phyloP scores from a whole-genome alignment of 495 filamentous ascomycete genomes.

The Xylona heveae region DNA sequence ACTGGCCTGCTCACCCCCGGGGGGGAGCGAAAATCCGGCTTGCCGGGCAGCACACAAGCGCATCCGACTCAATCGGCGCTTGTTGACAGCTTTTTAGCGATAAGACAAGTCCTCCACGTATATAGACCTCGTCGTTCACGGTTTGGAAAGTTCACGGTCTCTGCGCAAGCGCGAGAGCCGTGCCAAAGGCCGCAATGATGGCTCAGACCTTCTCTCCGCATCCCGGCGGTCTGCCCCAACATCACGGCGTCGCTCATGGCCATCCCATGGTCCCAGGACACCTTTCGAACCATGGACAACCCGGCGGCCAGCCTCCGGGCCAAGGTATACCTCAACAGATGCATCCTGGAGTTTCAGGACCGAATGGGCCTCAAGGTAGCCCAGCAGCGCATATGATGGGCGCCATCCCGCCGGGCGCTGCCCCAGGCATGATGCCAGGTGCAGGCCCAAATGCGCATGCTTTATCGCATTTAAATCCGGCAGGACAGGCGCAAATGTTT shows the following conservation, averaged over 20 bases:
- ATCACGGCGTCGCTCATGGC: constrained; percentile 50
- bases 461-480: constrained; percentile 56
- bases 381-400: constrained; percentile 60
- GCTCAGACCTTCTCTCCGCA: constrained; percentile 38
- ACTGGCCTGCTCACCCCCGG: no score
- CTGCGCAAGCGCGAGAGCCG: not conserved
- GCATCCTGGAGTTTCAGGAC: constrained; percentile 68
- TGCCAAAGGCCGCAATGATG: constrained; percentile 8
- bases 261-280: constrained; percentile 54
- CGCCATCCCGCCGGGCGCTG: no score
- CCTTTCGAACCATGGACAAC: constrained; percentile 44
- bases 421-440: constrained; percentile 58
- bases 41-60: no score
- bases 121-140: no score
- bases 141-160: no score
- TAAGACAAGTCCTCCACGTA: no score
- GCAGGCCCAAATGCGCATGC: constrained; percentile 53
- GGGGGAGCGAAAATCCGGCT: no score
- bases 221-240: constrained; percentile 40
- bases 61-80: no score
- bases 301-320: constrained; percentile 14
- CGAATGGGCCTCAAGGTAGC: constrained; percentile 56
- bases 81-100: no score
- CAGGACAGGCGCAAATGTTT: constrained; percentile 34
- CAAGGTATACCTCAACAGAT: constrained; percentile 52